phyloP scores from a whole-genome alignment of 179 eudicot species.

The Monotropa hypopitys region DNA sequence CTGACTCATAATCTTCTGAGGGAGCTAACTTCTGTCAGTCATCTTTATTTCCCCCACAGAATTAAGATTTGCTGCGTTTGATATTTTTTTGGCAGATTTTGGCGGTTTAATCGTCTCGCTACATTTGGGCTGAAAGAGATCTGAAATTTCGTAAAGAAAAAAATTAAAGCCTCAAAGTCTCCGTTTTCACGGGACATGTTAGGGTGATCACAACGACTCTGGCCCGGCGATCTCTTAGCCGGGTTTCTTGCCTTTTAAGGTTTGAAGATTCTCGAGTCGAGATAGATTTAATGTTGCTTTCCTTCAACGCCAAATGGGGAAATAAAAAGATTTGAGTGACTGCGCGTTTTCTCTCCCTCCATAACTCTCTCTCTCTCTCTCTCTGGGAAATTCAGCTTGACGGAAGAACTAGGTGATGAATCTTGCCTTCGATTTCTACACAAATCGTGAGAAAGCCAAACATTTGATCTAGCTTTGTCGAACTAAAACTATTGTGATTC shows the following conservation, averaged over 20 bases:
- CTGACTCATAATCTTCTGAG: too few species aligned
- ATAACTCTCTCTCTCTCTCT: background rate
- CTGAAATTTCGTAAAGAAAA: background rate
- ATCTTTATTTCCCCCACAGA: background rate
- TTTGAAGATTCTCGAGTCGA: background rate
- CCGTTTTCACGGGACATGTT: background rate
- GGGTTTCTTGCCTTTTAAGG: background rate
- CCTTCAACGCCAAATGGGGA: background rate
- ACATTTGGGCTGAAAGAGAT: slow-evolving; percentile 4
- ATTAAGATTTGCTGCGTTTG: background rate
- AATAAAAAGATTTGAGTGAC: background rate
- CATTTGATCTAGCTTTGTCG: slow-evolving; percentile 6
- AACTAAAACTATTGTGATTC: background rate
- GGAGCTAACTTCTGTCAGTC: background rate
- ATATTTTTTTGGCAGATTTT: background rate
- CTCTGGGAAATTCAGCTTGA: background rate
- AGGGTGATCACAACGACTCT: background rate
- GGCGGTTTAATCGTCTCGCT: background rate
- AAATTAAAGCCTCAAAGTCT: background rate
- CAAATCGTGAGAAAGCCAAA: slow-evolving; percentile 6
- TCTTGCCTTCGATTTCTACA: background rate
- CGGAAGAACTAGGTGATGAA: background rate
- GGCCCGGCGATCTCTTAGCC: background rate
- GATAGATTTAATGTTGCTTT: background rate
- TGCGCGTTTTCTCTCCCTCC: background rate